Evolutionary conservation across 169 alveolate species (phyloP), one percentile per base, ranked within the genome.

Genomic region (Eimeria acervulina): DNA sequence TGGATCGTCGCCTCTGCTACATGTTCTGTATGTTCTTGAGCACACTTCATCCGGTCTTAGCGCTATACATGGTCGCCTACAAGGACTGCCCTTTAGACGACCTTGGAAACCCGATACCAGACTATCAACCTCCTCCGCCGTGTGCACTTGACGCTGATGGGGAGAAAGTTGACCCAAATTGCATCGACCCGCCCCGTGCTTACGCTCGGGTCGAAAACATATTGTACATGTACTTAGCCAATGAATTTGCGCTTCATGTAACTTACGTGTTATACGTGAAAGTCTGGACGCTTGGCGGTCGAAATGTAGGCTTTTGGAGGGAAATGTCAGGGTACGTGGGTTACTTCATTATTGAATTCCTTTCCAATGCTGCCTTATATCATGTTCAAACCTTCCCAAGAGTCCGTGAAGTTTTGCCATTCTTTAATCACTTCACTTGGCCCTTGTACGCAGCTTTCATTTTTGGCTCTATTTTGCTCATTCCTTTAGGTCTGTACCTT

Each of bases 221-320:
- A 38, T 76, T 72, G 61, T 78, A 85, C 42, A 85, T 93, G 87
- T 93, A 66, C 74, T 42, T 93, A 19, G 83, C 36, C 21, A 93
- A 93, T 61, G 96, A 93, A 63, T 81, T 78, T 47, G 76, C 74
- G 21, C 68, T 93, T 36, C 96, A 93, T 33, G 66, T 68, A 42
- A 61, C 91, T 4, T 93, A 93, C 76, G 92, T 93, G 59, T 76
- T 93, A 19, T 93, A 93, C 55, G 93, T 80, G 33, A 93, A 93
- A 61, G 84, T 93, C 5, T 93, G 96, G 96, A 85, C 96, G 17
- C 87, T 85, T 33, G 93, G 93, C 17, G 96, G 96, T 5, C 66
- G 87, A 44, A 59, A 36, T 42, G 72, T 80, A 26, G 85, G 96
- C 84, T 61, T 76, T 63, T 59, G 70, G 83, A 84, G 92, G 70